Percentiles rank a stretch among this genome's conserved stretches.
Evolutionary conservation across 352 stramenopile genomes (phyloP).

Genomic region (Achlya hypogyna): DNA sequence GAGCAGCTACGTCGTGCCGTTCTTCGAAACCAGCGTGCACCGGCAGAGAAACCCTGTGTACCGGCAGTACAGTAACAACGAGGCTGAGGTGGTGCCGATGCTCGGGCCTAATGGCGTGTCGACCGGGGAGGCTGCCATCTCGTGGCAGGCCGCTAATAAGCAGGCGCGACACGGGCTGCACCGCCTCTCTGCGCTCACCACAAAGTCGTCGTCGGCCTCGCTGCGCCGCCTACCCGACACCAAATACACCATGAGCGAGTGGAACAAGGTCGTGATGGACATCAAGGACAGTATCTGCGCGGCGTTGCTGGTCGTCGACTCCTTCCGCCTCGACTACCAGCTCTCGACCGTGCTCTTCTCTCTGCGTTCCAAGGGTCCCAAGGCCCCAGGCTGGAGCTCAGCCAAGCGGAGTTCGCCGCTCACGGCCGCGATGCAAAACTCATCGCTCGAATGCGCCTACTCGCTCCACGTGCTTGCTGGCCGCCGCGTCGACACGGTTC

Average conservation of each 20-base stretch:
- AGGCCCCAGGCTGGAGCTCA: not conserved
- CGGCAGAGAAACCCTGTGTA: conserved; percentile 3
- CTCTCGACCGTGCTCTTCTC: conserved; percentile 42
- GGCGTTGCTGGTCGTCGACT: conserved; percentile 47
- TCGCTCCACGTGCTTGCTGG: conserved; percentile 36
- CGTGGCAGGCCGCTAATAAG: not conserved
- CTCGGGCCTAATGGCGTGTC: too few species aligned
- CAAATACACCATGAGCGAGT: conserved; percentile 24
- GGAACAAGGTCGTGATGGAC: conserved; percentile 49
- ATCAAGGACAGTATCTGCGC: conserved; percentile 67
- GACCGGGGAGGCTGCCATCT: too few species aligned
- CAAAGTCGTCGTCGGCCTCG: conserved; percentile 22
- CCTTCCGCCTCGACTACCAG: conserved; percentile 52
- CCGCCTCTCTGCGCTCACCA: not conserved
- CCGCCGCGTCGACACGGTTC: conserved; percentile 40
- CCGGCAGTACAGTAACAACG: conserved; percentile 5
- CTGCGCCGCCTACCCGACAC: not conserved
- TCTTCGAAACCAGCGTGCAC: conserved; percentile 18
- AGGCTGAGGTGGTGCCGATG: not conserved
- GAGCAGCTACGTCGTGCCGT: conserved; percentile 5
- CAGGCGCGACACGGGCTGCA: not conserved
- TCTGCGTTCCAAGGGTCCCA: not conserved
- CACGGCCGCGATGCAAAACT: conserved; percentile 27
- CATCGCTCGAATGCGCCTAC: conserved; percentile 48
- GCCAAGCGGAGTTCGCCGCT: not conserved